Percentiles rank a stretch among this genome's conserved stretches.
phyloP scores from a whole-genome alignment of 2,329 filamentous ascomycete species.

The Aureobasidium namibiae region DNA sequence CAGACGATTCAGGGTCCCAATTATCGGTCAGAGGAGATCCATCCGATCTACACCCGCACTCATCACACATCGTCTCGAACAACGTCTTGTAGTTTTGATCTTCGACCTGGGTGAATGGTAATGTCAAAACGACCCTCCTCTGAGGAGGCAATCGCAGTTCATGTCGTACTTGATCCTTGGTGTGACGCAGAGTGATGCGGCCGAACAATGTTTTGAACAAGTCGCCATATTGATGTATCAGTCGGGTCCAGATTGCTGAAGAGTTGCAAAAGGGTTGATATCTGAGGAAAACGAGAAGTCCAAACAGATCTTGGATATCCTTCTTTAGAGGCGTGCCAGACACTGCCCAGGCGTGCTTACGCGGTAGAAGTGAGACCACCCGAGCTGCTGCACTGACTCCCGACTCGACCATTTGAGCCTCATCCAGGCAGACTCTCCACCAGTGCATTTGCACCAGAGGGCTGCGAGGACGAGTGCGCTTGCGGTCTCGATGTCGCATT shows the following conservation, averaged over 20 bases:
- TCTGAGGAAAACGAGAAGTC: conserved; percentile 70
- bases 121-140: conserved; percentile 76
- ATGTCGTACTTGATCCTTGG: conserved; percentile 68
- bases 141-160: conserved; percentile 76
- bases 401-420: conserved; percentile 89
- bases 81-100: conserved; percentile 78
- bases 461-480: conserved; percentile 59
- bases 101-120: conserved; percentile 84
- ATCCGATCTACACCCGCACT: conserved; percentile 55
- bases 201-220: conserved; percentile 63
- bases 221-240: conserved; percentile 39
- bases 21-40: conserved; percentile 54
- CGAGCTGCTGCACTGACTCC: conserved; percentile 76
- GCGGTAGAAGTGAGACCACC: conserved; percentile 70
- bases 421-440: conserved; percentile 71
- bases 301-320: conserved; percentile 68
- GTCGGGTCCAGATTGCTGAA: conserved; percentile 56
- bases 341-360: conserved; percentile 83
- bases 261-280: conserved; percentile 67
- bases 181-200: conserved; percentile 71
- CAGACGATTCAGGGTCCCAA: conserved; percentile 56
- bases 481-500: conserved; percentile 50
- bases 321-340: conserved; percentile 85
- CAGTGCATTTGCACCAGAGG: conserved; percentile 74
- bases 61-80: conserved; percentile 66